phyloP scores from a whole-genome alignment of 805 yeast genomes.

The Candida ortonii region DNA sequence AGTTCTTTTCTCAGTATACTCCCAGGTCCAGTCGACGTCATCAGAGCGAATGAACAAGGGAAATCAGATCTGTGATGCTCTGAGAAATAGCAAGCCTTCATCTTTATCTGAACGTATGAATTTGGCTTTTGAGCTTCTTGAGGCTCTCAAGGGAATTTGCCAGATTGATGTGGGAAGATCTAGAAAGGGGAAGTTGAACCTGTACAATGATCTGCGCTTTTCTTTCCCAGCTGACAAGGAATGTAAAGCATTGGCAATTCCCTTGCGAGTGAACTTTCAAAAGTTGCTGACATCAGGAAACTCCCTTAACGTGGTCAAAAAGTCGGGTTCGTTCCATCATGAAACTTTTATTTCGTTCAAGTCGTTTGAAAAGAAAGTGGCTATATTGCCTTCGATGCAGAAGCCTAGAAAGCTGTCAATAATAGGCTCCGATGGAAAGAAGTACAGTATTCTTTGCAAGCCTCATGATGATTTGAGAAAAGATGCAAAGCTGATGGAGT shows the following conservation, averaged over 20 bases:
- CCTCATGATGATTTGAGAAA: conserved; percentile 89
- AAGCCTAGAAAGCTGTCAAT: conserved; percentile 77
- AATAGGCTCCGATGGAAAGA: conserved; percentile 73
- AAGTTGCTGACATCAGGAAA: conserved; percentile 55
- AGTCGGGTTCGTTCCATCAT: conserved; percentile 12
- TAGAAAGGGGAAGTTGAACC: conserved; percentile 34
- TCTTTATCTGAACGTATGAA: conserved; percentile 22
- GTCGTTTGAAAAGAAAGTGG: conserved; percentile 64
- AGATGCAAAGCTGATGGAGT: conserved; percentile 91
- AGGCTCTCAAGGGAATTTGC: conserved; percentile 43
- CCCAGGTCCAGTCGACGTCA: conserved; percentile 61
- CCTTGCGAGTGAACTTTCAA: conserved; percentile 68
- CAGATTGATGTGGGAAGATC: conserved; percentile 36
- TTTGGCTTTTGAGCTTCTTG: conserved; percentile 37
- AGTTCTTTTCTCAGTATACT: conserved; percentile 79
- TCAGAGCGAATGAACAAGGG: conserved; percentile 46
- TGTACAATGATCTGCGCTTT: conserved; percentile 42
- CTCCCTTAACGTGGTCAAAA: conserved; percentile 39
- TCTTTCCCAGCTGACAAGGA: conserved; percentile 26
- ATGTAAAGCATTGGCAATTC: conserved; percentile 58
- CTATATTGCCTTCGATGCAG: conserved; percentile 77
- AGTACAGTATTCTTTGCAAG: conserved; percentile 76
- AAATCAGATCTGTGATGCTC: conserved; percentile 38
- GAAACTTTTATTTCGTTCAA: conserved; percentile 48
- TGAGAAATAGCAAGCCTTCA: conserved; percentile 19